phyloP scores from a whole-genome alignment of 768 basidiomycete genomes.

The Suillus fuscotomentosus region DNA sequence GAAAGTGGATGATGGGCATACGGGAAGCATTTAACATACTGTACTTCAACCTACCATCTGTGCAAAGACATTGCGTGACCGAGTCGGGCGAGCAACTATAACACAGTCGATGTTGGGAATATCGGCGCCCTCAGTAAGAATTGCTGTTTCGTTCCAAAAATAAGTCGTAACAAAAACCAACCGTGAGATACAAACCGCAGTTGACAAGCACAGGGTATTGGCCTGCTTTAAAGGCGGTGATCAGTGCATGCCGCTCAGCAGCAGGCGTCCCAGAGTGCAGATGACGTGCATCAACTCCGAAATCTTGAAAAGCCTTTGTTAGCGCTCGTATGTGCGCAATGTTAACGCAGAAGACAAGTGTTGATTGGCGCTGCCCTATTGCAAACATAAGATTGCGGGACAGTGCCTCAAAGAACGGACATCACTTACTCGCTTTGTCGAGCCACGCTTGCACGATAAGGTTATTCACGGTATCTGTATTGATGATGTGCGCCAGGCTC shows the following conservation, averaged over 20 bases:
- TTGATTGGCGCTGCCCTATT: constrained; percentile 71
- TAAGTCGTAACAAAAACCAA: neutral
- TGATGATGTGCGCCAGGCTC: constrained; percentile 78
- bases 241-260: constrained; percentile 58
- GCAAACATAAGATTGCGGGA: neutral
- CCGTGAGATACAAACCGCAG: constrained; percentile 55
- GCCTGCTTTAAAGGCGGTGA: constrained; percentile 67
- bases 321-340: constrained; percentile 76
- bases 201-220: constrained; percentile 86
- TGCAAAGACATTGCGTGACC: constrained; percentile 84
- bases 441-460: constrained; percentile 83
- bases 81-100: constrained; percentile 82
- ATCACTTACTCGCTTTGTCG: constrained; percentile 69
- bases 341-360: constrained; percentile 90
- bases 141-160: constrained; percentile 40
- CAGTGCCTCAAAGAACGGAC: constrained; percentile 3
- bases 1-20: constrained; percentile 1
- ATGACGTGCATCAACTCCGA: constrained; percentile 84
- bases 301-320: constrained; percentile 66
- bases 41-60: constrained; percentile 69
- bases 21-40: neutral
- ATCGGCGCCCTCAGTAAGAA: constrained; percentile 92
- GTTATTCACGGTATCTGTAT: constrained; percentile 73
- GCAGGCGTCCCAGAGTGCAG: constrained; percentile 68
- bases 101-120: constrained; percentile 95